Evolutionary conservation across 1,139 yeast species (phyloP).

Genomic region (Geotrichum cucujoidarum): DNA sequence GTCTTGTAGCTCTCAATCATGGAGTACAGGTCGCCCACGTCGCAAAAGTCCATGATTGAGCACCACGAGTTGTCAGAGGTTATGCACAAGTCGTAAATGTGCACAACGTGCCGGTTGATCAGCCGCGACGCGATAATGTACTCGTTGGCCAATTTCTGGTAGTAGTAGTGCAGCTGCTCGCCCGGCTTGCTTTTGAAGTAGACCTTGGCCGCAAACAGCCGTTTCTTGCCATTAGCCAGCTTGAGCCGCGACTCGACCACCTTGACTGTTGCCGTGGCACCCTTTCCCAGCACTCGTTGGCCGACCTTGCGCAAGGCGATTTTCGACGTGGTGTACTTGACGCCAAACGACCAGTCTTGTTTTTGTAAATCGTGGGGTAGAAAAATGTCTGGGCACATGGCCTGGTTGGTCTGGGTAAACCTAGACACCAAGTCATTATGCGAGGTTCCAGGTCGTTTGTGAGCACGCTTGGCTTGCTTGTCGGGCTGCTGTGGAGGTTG

Average conservation of each 20-base stretch:
- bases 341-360: slow-evolving; percentile 21
- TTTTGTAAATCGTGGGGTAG: slow-evolving; percentile 21
- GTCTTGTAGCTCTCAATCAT: slow-evolving; percentile 44
- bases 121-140: slow-evolving; percentile 69
- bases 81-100: slow-evolving; percentile 54
- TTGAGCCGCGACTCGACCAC: slow-evolving; percentile 18
- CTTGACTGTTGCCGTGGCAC: slow-evolving; percentile 19
- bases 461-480: not conserved
- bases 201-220: slow-evolving; percentile 67
- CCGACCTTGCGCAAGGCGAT: slow-evolving; percentile 1
- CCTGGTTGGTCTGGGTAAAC: not conserved
- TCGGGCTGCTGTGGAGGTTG: not conserved
- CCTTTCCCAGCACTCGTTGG: slow-evolving; percentile 17
- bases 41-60: slow-evolving; percentile 68
- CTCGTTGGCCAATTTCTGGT: slow-evolving; percentile 68
- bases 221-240: slow-evolving; percentile 16
- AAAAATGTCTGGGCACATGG: slow-evolving; percentile 19
- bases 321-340: slow-evolving; percentile 20
- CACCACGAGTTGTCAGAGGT: slow-evolving; percentile 42
- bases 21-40: slow-evolving; percentile 66
- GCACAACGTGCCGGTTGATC: slow-evolving; percentile 63
- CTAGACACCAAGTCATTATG: not conserved
- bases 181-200: slow-evolving; percentile 42
- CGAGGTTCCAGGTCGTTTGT: not conserved
- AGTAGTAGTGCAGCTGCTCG: slow-evolving; percentile 55